These are phyloP conservation scores for Anthracocystis panici-leucophaei DNA, from an alignment of 1,284 basidiomycete genomes.

Conservation along the genomic window DNA sequence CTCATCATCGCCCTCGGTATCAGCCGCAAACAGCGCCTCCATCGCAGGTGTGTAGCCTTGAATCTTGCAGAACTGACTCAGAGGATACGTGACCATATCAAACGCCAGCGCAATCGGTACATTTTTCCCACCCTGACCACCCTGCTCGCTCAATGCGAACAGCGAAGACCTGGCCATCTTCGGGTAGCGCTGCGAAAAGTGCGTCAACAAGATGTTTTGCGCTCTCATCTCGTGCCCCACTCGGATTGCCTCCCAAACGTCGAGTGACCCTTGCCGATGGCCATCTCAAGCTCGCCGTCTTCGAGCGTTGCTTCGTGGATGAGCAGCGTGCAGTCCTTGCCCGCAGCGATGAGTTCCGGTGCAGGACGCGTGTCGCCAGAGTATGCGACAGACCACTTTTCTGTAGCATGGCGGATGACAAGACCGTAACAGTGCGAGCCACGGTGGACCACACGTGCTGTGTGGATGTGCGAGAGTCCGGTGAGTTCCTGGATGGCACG, in stretches of 20 bases:
- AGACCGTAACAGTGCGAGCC: slow-evolving; percentile 53
- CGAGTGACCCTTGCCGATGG: slow-evolving; percentile 83
- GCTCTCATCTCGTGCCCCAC: slow-evolving; percentile 82
- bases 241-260: slow-evolving; percentile 86
- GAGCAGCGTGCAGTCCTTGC: slow-evolving; percentile 79
- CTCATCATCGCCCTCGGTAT: slow-evolving; percentile 75
- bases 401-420: slow-evolving; percentile 72
- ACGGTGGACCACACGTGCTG: slow-evolving; percentile 45
- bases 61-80: slow-evolving; percentile 86
- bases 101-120: slow-evolving; percentile 78
- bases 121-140: slow-evolving; percentile 2
- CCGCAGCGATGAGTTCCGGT: slow-evolving; percentile 77
- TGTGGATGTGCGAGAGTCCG: slow-evolving; percentile 39
- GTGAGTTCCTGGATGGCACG: slow-evolving; percentile 25
- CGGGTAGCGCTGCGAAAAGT: slow-evolving; percentile 94
- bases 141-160: slow-evolving; percentile 20
- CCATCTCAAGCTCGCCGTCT: slow-evolving; percentile 76
- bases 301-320: slow-evolving; percentile 95
- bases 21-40: slow-evolving; percentile 76
- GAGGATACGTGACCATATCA: slow-evolving; percentile 80
- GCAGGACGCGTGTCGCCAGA: slow-evolving; percentile 91
- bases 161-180: slow-evolving; percentile 77
- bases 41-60: slow-evolving; percentile 80
- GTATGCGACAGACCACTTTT: slow-evolving; percentile 69
- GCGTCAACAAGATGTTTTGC: slow-evolving; percentile 84